Evolutionary conservation across 768 basidiomycete genomes (phyloP).

Genomic region (Daedalea quercina): DNA sequence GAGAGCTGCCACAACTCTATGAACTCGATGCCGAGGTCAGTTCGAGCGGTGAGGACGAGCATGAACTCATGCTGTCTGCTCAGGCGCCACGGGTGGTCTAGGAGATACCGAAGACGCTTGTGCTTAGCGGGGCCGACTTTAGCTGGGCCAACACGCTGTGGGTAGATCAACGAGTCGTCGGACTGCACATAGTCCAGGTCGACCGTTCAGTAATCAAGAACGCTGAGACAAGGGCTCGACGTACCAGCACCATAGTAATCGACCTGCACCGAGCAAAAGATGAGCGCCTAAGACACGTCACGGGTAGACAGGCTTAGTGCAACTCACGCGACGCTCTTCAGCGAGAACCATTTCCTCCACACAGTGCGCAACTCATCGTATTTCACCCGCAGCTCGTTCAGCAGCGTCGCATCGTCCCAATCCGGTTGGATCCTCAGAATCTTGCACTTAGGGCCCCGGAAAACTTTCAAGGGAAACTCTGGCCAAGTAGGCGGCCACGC

Average conservation of each 20-base stretch:
- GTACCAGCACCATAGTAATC: conserved; percentile 16
- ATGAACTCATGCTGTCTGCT: conserved; percentile 13
- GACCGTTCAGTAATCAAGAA: not conserved
- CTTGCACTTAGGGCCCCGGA: conserved; percentile 12
- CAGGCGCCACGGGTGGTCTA: conserved; percentile 13
- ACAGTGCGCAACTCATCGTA: conserved; percentile 14
- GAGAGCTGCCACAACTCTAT: conserved; percentile 11
- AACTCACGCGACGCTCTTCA: conserved; percentile 13
- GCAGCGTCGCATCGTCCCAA: conserved; percentile 16
- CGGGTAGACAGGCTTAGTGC: not conserved
- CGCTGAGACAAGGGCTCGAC: not conserved
- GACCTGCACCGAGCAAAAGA: conserved; percentile 5
- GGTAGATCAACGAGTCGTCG: conserved; percentile 15
- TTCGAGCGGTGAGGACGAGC: conserved; percentile 11
- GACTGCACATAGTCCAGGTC: conserved; percentile 2
- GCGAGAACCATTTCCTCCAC: conserved; percentile 17
- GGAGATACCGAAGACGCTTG: conserved; percentile 16
- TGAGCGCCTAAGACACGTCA: not conserved
- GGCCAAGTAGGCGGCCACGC: conserved; percentile 13
- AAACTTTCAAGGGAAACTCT: conserved; percentile 18
- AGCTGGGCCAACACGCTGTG: conserved; percentile 12
- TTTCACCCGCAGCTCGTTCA: conserved; percentile 7
- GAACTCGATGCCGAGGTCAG: conserved; percentile 11
- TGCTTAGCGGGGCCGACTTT: conserved; percentile 13
- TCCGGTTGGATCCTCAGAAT: conserved; percentile 9